Conservation (phyloP, 306 rosid genomes). For the Acacia crassicarpa region DNA sequence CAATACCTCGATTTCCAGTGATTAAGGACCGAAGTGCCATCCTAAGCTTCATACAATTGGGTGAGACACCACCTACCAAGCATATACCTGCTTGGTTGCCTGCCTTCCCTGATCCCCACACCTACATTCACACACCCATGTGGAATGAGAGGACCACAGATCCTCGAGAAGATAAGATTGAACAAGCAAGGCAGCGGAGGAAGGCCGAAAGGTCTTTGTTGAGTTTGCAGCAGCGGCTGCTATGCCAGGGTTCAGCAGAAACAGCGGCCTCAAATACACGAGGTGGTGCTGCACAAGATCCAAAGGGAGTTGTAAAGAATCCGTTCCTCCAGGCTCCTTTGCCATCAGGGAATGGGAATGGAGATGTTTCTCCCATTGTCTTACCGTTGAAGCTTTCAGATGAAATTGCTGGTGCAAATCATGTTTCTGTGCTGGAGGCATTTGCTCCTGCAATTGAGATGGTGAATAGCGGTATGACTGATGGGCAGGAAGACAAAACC, state of each 20-base stretch:
- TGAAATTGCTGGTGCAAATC: constrained; percentile 35
- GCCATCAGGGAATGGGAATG: constrained; percentile 41
- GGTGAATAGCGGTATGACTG: constrained; percentile 51
- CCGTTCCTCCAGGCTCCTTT: constrained; percentile 43
- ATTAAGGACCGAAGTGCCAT: constrained; percentile 40
- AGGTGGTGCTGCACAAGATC: constrained; percentile 33
- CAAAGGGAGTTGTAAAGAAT: constrained; percentile 35
- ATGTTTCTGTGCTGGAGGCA: constrained; percentile 71
- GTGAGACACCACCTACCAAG: constrained; percentile 67
- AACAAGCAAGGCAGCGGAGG: constrained; percentile 84
- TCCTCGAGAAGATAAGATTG: constrained; percentile 79
- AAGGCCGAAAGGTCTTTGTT: constrained; percentile 89
- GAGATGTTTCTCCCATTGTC: constrained; percentile 46
- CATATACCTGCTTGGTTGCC: constrained; percentile 91
- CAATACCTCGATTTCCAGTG: constrained; percentile 73
- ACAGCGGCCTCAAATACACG: constrained; percentile 22
- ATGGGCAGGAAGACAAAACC: constrained; percentile 53
- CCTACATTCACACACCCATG: constrained; percentile 73
- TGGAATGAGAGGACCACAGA: constrained; percentile 76
- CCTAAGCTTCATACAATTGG: constrained; percentile 74
- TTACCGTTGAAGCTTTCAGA: constrained; percentile 39
- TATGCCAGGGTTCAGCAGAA: constrained; percentile 41
- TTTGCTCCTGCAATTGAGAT: constrained; percentile 89
- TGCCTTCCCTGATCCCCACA: constrained; percentile 91
- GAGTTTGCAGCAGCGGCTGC: constrained; percentile 82